These are phyloP conservation scores for Eutypella sp. DNA, from an alignment of 2,329 filamentous ascomycete genomes.

Conservation along the genomic window DNA sequence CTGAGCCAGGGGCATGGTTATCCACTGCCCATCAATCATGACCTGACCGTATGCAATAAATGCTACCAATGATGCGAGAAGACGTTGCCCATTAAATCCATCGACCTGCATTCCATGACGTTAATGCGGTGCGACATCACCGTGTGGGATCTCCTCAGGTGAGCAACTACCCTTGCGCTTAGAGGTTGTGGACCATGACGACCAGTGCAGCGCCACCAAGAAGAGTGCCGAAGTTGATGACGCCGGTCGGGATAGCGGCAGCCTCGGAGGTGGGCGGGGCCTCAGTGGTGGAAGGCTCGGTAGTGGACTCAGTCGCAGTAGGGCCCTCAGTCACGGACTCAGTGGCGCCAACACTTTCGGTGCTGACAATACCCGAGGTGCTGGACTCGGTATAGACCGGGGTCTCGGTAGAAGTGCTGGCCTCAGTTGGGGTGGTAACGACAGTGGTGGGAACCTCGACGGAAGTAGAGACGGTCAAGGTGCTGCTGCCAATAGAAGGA, in stretches of 20 bases:
- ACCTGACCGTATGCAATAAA: background rate
- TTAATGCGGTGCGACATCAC: no score
- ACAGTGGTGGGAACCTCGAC: background rate
- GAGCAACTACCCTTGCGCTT: background rate
- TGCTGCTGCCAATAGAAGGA: background rate
- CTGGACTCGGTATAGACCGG: background rate
- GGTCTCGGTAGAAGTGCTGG: background rate
- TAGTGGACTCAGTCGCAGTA: background rate
- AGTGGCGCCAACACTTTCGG: background rate
- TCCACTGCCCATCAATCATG: no score
- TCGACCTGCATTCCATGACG: no score
- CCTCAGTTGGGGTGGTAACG: background rate
- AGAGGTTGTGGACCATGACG: conserved; percentile 13
- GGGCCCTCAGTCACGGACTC: background rate
- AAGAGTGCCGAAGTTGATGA: conserved; percentile 9
- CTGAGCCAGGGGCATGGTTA: no score
- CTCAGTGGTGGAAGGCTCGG: background rate
- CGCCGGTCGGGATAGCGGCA: conserved; percentile 8
- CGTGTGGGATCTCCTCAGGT: no score
- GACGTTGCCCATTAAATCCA: no score
- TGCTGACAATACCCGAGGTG: background rate
- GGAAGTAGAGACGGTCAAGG: background rate
- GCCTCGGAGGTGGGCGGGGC: background rate
- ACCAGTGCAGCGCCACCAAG: conserved; percentile 14
- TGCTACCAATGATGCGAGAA: background rate